These are phyloP conservation scores for Botrytis aclada DNA, from an alignment of 2,329 filamentous ascomycete genomes.

Conservation along the genomic window DNA sequence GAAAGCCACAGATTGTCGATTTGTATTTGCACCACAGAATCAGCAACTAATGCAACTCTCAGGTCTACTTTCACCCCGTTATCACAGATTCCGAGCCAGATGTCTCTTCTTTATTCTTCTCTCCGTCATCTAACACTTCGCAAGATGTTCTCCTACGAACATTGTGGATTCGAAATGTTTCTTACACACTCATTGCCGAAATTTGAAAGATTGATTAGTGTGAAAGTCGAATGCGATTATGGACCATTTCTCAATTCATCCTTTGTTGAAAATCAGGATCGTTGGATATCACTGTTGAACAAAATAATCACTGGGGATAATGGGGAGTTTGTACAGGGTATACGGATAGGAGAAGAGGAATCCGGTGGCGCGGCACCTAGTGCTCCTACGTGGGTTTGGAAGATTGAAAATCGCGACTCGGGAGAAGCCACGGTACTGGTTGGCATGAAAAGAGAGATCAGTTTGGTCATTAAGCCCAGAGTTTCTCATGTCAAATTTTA, in stretches of 20 bases:
- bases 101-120: not conserved
- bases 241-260: not conserved
- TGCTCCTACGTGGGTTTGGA: not conserved
- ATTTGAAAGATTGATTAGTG: not conserved
- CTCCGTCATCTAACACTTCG: not conserved
- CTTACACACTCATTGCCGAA: not conserved
- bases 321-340: not conserved
- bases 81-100: not conserved
- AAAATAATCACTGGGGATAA: not conserved
- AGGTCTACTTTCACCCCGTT: not conserved
- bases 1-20: not conserved
- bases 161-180: not conserved
- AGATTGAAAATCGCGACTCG: not conserved
- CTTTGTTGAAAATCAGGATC: not conserved
- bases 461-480: not conserved
- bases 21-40: not conserved
- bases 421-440: fast-evolving
- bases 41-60: not conserved
- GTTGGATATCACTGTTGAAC: not conserved
- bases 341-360: too few species aligned
- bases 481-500: not conserved
- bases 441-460: not conserved
- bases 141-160: not conserved
- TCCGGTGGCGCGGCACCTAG: fast-evolving
- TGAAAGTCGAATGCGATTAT: not conserved